A percentile compares a stretch with the other conserved stretches of the same genome.
Evolutionary conservation across 2,329 filamentous ascomycete species (phyloP).

Genomic region (Monosporascus cannonballus): DNA sequence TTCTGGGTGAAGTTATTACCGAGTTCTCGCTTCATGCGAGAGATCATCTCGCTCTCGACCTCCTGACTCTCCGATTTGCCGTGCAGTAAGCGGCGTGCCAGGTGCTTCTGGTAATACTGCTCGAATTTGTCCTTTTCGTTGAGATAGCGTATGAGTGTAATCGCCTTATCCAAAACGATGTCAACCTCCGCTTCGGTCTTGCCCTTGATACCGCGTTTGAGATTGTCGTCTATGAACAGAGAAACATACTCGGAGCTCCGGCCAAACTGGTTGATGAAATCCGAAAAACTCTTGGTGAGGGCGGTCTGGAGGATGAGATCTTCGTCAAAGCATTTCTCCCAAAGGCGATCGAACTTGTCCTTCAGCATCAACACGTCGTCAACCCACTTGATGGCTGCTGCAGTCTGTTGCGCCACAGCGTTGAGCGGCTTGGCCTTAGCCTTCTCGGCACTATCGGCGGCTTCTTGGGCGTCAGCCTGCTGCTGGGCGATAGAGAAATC

Average conservation of each 20-base stretch:
- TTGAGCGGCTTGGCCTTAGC: slow-evolving; percentile 44
- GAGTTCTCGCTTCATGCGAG: slow-evolving; percentile 93
- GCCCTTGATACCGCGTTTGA: slow-evolving; percentile 89
- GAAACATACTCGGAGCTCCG: slow-evolving; percentile 90
- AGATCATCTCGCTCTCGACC: slow-evolving; percentile 91
- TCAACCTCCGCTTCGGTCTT: slow-evolving; percentile 89
- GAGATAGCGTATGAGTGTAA: slow-evolving; percentile 79
- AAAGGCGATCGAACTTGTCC: slow-evolving; percentile 81
- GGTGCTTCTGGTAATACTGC: slow-evolving; percentile 95
- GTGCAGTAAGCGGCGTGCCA: slow-evolving; percentile 80
- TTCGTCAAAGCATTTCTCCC: slow-evolving; percentile 62
- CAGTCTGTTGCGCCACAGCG: slow-evolving; percentile 70
- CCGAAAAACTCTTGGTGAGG: slow-evolving; percentile 78
- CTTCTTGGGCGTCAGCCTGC: slow-evolving; percentile 26
- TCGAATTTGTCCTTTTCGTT: slow-evolving; percentile 93
- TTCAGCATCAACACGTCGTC: slow-evolving; percentile 83
- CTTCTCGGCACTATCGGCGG: slow-evolving; percentile 44
- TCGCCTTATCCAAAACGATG: slow-evolving; percentile 77
- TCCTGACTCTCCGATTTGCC: slow-evolving; percentile 87
- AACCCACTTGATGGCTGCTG: slow-evolving; percentile 89
- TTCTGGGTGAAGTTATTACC: slow-evolving; percentile 91
- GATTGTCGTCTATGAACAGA: slow-evolving; percentile 91
- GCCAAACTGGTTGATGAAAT: slow-evolving; percentile 88
- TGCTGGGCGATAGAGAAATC: slow-evolving; percentile 38
- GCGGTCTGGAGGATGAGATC: slow-evolving; percentile 77